These are phyloP conservation scores for Aphanocladium album DNA, from an alignment of 2,329 filamentous ascomycete species.

Conservation along the genomic window DNA sequence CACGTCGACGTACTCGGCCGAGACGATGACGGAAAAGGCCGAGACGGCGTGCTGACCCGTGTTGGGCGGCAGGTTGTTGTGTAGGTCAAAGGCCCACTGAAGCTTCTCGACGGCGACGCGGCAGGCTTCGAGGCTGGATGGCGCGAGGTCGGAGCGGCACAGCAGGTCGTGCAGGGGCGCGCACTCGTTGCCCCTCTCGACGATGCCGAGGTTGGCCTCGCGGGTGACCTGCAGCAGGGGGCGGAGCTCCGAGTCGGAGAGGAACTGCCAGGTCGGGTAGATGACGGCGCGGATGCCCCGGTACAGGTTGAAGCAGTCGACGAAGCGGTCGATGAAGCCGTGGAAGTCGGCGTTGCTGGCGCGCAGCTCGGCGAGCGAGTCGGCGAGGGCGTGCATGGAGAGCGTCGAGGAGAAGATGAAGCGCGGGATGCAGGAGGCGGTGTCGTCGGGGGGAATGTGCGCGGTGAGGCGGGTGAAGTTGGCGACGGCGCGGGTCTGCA, in stretches of 20 bases:
- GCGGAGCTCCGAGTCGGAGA: slow-evolving; percentile 14
- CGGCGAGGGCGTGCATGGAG: slow-evolving; percentile 44
- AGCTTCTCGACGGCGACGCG: slow-evolving; percentile 13
- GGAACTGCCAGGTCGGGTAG: slow-evolving; percentile 11
- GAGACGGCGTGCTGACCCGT: slow-evolving; percentile 14
- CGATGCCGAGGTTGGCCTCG: slow-evolving; percentile 9
- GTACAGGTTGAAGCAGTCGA: slow-evolving; percentile 15
- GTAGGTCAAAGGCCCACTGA: slow-evolving; percentile 15
- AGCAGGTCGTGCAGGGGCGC: slow-evolving; percentile 6
- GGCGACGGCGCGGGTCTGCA: slow-evolving; percentile 39
- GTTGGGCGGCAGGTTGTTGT: slow-evolving; percentile 9
- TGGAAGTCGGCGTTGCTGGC: slow-evolving; percentile 26
- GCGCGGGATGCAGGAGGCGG: slow-evolving; percentile 30
- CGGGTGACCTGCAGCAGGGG: slow-evolving; percentile 11
- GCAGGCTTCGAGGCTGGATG: slow-evolving; percentile 15
- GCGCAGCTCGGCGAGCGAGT: slow-evolving; percentile 35
- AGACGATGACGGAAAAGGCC: slow-evolving; percentile 16
- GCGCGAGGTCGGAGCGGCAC: slow-evolving; percentile 6
- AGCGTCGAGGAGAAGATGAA: slow-evolving; percentile 41
- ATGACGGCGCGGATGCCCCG: slow-evolving; percentile 14
- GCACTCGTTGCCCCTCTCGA: slow-evolving; percentile 11
- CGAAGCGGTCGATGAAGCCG: slow-evolving; percentile 14
- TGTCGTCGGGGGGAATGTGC: slow-evolving; percentile 21
- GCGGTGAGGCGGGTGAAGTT: slow-evolving; percentile 30
- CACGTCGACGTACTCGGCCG: slow-evolving; percentile 28